phyloP scores from a whole-genome alignment of 2,329 filamentous ascomycete species.

The Sporothrix inflata region DNA sequence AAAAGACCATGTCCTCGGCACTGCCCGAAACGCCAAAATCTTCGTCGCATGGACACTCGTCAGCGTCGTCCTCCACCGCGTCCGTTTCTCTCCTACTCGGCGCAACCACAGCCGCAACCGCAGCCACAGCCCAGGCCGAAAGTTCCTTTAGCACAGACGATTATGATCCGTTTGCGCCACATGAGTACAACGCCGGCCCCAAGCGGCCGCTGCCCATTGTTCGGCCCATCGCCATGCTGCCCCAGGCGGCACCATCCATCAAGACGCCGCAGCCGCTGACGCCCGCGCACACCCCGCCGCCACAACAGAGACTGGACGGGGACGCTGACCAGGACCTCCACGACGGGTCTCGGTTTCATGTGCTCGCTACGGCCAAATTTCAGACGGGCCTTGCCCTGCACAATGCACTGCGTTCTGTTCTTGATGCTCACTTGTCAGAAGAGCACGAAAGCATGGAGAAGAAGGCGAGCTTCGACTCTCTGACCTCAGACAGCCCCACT shows the following conservation, averaged over 20 bases:
- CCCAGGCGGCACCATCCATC: slow-evolving; percentile 11
- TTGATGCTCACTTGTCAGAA: slow-evolving; percentile 56
- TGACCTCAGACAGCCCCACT: slow-evolving; percentile 33
- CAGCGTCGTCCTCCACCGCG: background rate
- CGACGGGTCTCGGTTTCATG: slow-evolving; percentile 43
- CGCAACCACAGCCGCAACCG: background rate
- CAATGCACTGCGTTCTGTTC: slow-evolving; percentile 58
- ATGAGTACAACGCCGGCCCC: slow-evolving; percentile 25
- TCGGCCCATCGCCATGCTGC: background rate
- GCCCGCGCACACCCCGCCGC: slow-evolving; percentile 40
- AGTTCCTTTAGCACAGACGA: slow-evolving; percentile 40
- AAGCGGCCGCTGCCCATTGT: slow-evolving; percentile 3
- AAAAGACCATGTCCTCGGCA: slow-evolving; percentile 16
- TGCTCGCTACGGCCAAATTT: slow-evolving; percentile 47
- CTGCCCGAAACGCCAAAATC: slow-evolving; percentile 27
- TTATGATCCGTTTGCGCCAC: slow-evolving; percentile 51
- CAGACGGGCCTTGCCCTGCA: slow-evolving; percentile 59
- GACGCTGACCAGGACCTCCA: slow-evolving; percentile 32
- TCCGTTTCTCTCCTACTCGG: background rate
- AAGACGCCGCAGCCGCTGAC: slow-evolving; percentile 32
- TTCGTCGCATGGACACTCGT: background rate
- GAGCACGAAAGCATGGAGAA: background rate
- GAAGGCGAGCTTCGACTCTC: background rate
- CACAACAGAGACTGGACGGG: slow-evolving; percentile 33
- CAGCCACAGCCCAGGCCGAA: slow-evolving; percentile 29